Conservation (phyloP, 148 eudicot genomes). For the Beta vulgaris region DNA sequence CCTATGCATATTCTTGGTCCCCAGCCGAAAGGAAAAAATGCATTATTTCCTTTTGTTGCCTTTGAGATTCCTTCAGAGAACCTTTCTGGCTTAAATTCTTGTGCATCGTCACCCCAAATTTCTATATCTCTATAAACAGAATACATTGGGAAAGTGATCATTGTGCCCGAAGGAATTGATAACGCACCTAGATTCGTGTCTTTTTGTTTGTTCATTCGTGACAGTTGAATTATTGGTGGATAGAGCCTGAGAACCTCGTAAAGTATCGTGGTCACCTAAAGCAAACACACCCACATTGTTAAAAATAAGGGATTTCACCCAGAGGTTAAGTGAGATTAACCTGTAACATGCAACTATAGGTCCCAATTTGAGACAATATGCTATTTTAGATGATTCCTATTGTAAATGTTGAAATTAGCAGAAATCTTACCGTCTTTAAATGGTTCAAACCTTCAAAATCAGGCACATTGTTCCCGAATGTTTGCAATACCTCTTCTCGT, state of each 20-base stretch:
- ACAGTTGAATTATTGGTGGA: constrained; percentile 22
- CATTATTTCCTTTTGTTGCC: constrained; percentile 19
- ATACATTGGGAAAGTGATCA: constrained; percentile 3
- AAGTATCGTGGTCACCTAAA: constrained; percentile 28
- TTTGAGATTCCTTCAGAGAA: constrained; percentile 26
- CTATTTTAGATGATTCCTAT: background rate
- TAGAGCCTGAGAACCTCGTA: constrained; percentile 31
- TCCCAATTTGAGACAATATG: background rate
- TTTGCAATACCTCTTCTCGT: constrained; percentile 26
- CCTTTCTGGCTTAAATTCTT: no score
- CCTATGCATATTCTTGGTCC: constrained; percentile 33
- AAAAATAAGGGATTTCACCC: no score
- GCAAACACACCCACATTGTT: no score
- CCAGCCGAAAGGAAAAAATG: constrained; percentile 26
- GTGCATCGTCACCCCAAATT: constrained; percentile 26
- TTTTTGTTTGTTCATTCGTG: constrained; percentile 14
- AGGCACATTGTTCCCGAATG: constrained; percentile 22
- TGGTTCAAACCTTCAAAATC: constrained; percentile 27
- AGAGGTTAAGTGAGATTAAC: no score
- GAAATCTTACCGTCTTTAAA: constrained; percentile 26
- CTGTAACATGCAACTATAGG: no score
- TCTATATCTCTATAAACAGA: constrained; percentile 20
- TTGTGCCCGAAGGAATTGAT: constrained; percentile 14
- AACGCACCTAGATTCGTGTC: constrained; percentile 20
- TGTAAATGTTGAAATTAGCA: background rate